Evolutionary conservation across 495 filamentous ascomycete species (phyloP).

Genomic region (Penicillium maclennaniae): DNA sequence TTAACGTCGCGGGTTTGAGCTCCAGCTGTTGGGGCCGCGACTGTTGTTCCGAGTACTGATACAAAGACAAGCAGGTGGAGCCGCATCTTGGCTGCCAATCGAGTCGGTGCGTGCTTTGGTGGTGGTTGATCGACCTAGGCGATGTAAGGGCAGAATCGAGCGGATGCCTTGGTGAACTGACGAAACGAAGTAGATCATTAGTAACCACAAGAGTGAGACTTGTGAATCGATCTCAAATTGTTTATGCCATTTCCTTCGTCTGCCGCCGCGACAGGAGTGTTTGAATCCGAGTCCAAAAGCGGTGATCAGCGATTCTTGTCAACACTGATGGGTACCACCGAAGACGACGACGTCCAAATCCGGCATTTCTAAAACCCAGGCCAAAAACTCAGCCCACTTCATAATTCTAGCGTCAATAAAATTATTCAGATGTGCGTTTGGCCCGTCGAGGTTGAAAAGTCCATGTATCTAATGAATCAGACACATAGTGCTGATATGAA

Average conservation of each 20-base stretch:
- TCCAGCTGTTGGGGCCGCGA: background rate
- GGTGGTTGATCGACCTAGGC: background rate
- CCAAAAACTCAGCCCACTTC: background rate
- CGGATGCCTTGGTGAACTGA: no score
- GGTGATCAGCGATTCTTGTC: background rate
- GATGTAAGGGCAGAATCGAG: background rate
- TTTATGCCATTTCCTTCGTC: background rate
- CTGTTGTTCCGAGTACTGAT: background rate
- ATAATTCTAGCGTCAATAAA: background rate
- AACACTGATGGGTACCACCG: background rate
- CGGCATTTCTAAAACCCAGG: background rate
- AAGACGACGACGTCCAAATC: background rate
- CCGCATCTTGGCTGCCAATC: background rate
- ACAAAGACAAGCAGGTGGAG: background rate
- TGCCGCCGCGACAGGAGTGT: background rate
- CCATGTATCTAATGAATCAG: no score
- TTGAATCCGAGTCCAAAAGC: background rate
- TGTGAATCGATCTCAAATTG: background rate
- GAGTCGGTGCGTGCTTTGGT: background rate
- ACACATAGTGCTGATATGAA: background rate
- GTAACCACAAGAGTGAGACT: no score
- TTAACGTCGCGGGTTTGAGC: background rate
- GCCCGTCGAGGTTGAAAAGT: background rate
- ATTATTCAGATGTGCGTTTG: no score
- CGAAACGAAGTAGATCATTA: no score